Base-by-base conservation (phyloP, 2,329 filamentous ascomycete genomes). In the Ophiosphaerella herpotricha region DNA sequence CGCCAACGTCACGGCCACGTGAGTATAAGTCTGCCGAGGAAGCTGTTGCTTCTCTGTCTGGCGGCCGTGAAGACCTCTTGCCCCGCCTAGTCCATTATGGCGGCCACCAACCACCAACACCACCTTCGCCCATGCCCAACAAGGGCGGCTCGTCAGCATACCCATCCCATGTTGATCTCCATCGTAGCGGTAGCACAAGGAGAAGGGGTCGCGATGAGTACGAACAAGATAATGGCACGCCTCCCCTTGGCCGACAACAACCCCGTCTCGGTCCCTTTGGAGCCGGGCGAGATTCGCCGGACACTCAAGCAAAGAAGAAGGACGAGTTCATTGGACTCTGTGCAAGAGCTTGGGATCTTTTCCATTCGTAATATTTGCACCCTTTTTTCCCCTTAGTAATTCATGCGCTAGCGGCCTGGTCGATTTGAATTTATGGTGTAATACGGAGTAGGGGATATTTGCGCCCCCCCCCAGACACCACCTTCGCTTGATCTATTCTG, bases 11-110 rank as follows among this genome's bases (percentile, higher is more conserved):
- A 16, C 85, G 93, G 52, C 80, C 86, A 9, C 84, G 93, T 49
- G 94, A 97, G 69, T 97, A 96, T 75, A 89, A 91, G 64, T 97
- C 93, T 3, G 94, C 94, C 11, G 94, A 99, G 72, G 94, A 99
- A 70, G 94, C 91, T 2, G 92, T 97, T 52, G 89, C 90, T 50
- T 90, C 94, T 57, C 76, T 99, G 55, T 87, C 92, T 5, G 92
- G 91, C 43, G 94, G 94, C n/a, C 85, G 94, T 49, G 88, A 96
- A 49, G 94, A 99, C 51, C 80, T 97, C 12, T 80, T 97, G 43
- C 94, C 94, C 18, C 94, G 93, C 74, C 85, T 97, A 49, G 90
- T 99, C 12, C 94, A 97, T 75, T 99, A 99, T 72, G 91, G 89
- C 34, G 91, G 91, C 39, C 91, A 95, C 68, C 93, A 96, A 72